A percentile compares a stretch with the other conserved stretches of the same genome.
Evolutionary conservation across 805 yeast species (phyloP).

Genomic region (Pichia deserticola): DNA sequence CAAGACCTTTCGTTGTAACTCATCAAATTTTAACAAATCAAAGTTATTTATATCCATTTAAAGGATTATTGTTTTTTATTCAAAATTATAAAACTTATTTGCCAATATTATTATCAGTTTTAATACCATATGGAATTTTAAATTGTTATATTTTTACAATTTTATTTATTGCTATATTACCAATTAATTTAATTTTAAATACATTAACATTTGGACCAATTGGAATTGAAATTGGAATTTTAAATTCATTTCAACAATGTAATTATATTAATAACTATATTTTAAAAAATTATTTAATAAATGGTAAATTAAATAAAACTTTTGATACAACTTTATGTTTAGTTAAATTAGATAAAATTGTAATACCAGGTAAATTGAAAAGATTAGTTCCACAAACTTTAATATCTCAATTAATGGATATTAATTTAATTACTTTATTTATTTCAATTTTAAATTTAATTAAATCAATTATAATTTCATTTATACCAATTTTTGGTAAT

Average conservation of each 20-base stretch:
- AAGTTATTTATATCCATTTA: slow-evolving; percentile 17
- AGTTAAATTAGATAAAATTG: slow-evolving; percentile 22
- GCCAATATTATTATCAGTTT: slow-evolving; percentile 20
- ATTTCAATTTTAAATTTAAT: background rate
- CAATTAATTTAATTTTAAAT: slow-evolving; percentile 19
- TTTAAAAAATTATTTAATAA: slow-evolving; percentile 19
- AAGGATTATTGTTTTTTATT: slow-evolving; percentile 22
- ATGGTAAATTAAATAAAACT: slow-evolving; percentile 18
- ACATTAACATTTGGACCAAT: slow-evolving; percentile 22
- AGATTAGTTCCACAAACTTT: slow-evolving; percentile 23
- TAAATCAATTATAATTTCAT: slow-evolving; percentile 14
- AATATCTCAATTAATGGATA: slow-evolving; percentile 15
- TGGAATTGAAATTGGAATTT: slow-evolving; percentile 20
- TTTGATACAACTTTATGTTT: slow-evolving; percentile 24
- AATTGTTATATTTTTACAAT: slow-evolving; percentile 15
- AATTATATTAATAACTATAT: slow-evolving; percentile 19
- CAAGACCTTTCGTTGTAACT: slow-evolving; percentile 16
- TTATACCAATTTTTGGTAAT: slow-evolving; percentile 23
- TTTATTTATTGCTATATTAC: slow-evolving; percentile 16
- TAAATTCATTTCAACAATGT: slow-evolving; percentile 23
- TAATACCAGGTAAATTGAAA: slow-evolving; percentile 28
- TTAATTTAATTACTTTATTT: slow-evolving; percentile 7
- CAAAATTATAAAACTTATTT: slow-evolving; percentile 18
- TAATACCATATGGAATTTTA: slow-evolving; percentile 19
- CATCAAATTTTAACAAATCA: slow-evolving; percentile 13